Base-by-base conservation (phyloP, 768 basidiomycete species). In the Megacollybia marginata region DNA sequence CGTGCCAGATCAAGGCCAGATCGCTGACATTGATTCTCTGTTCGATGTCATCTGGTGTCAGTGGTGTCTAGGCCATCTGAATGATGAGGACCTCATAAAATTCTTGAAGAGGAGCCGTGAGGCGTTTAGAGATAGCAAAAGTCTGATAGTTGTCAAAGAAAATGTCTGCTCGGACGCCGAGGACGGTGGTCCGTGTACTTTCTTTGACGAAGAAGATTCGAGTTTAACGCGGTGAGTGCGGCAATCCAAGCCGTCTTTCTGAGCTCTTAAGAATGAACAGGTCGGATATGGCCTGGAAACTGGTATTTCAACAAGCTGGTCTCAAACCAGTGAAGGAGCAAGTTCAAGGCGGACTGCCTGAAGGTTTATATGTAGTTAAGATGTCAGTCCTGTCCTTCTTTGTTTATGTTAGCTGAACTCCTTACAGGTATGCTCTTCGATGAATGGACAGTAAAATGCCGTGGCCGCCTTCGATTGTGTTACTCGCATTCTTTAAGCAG, bases 1-100 rank as follows among this genome's bases (percentile, higher is more conserved):
- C 0, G 57, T 60, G 7, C 65, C 67, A 20, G 70, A 70, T 23
- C 59, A 60, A 35, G 67, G 69, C 33, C 40, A 42, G 36, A 13
- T 52, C 18, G 40, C 51, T 16, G 80, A 76, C 46, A 78, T 78
- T 33, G 62, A 70, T n/a, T 67, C 72, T 42, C 79, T 78, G 1
- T 97, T 92, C 66, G 95, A 99, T 65, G 78, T 93, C 48, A 78
- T 95, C 50, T 93, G 91, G 94, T 91, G 90, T 59, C 95, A 99
- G 64, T 98, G 95, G 95, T 95, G 94, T 69, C 75, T 97, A 13
- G 89, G 91, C 2, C 89, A 94, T 69, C 73, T 96, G 51, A 78
- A 73, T 48, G 83, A 94, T 61, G 59, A 62, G 8, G 88, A 95
- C 62, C 77, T 97, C 19, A 75, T 91, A 23, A 64, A 69, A 2